phyloP scores from a whole-genome alignment of 2,329 filamentous ascomycete species.

The Trichoderma sp. region DNA sequence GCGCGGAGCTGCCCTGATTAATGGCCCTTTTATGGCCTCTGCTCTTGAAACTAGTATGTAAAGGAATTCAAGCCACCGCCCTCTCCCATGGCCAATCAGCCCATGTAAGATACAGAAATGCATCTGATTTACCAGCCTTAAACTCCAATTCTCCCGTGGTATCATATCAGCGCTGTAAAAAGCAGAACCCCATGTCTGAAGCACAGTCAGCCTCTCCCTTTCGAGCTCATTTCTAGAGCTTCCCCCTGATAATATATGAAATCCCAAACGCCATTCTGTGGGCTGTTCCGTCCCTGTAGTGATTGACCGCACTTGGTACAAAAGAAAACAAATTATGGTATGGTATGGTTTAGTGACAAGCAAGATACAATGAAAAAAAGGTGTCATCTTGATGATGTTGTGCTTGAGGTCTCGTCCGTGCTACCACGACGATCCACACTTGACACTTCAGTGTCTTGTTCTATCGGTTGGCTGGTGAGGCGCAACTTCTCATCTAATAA shows the following conservation, averaged over 20 bases:
- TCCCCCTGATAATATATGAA: slow-evolving; percentile 15
- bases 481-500: slow-evolving; percentile 72
- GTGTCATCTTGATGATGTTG: slow-evolving; percentile 38
- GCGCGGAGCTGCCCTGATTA: neutral
- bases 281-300: slow-evolving; percentile 4
- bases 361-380: slow-evolving; percentile 22
- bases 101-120: slow-evolving; percentile 23
- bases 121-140: slow-evolving; percentile 28
- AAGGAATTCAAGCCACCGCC: neutral
- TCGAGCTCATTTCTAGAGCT: neutral
- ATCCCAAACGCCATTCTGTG: slow-evolving; percentile 21
- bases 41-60: neutral
- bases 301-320: neutral
- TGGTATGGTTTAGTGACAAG: neutral
- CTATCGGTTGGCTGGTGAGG: slow-evolving; percentile 43
- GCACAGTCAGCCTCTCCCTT: slow-evolving; percentile 7
- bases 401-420: slow-evolving; percentile 38
- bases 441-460: slow-evolving; percentile 34
- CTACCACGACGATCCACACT: slow-evolving; percentile 37
- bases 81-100: neutral
- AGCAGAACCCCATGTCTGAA: slow-evolving; percentile 17
- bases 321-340: neutral
- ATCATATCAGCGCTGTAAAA: slow-evolving; percentile 37
- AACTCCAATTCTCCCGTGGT: slow-evolving; percentile 38
- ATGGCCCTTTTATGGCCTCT: neutral